A percentile compares a stretch with the other conserved stretches of the same genome.
phyloP scores from a whole-genome alignment of 129 eudicot species.

The Chrysanthemum makinoi region DNA sequence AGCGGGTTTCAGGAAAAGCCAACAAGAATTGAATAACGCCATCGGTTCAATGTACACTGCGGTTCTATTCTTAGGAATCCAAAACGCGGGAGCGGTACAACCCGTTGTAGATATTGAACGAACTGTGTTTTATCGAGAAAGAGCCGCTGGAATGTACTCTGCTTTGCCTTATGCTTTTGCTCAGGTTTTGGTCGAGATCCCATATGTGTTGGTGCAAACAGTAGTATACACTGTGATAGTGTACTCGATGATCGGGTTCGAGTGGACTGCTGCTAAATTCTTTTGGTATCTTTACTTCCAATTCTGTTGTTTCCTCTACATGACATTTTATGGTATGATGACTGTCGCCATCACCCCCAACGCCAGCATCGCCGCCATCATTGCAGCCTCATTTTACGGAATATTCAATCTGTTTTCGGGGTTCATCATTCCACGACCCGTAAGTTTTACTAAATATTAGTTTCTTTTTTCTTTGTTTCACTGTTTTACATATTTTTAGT shows the following conservation, averaged over 20 bases:
- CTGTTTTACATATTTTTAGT: neutral
- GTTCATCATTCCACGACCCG: conserved; percentile 39
- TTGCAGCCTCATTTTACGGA: conserved; percentile 37
- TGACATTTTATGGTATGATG: conserved; percentile 49
- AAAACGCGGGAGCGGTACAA: conserved; percentile 37
- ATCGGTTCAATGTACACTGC: conserved; percentile 53
- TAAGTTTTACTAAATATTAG: conserved; percentile 15
- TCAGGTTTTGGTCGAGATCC: conserved; percentile 44
- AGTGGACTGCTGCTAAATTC: conserved; percentile 39
- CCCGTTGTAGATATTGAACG: conserved; percentile 49
- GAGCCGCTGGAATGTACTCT: conserved; percentile 54
- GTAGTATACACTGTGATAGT: conserved; percentile 29
- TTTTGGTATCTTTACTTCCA: conserved; percentile 38
- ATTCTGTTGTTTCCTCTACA: conserved; percentile 42
- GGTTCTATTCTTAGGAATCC: conserved; percentile 33
- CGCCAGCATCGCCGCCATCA: conserved; percentile 38
- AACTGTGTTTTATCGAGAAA: conserved; percentile 46
- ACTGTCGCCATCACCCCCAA: conserved; percentile 43
- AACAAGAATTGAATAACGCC: conserved; percentile 37
- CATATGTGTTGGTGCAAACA: conserved; percentile 36
- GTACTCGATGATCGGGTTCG: conserved; percentile 46
- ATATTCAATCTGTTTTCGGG: conserved; percentile 45
- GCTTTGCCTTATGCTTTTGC: conserved; percentile 47
- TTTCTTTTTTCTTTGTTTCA: neutral
- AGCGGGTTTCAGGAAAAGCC: conserved; percentile 16